These are phyloP conservation scores for Peniophora sp. DNA, from an alignment of 1,284 basidiomycete genomes.

Conservation along the genomic window DNA sequence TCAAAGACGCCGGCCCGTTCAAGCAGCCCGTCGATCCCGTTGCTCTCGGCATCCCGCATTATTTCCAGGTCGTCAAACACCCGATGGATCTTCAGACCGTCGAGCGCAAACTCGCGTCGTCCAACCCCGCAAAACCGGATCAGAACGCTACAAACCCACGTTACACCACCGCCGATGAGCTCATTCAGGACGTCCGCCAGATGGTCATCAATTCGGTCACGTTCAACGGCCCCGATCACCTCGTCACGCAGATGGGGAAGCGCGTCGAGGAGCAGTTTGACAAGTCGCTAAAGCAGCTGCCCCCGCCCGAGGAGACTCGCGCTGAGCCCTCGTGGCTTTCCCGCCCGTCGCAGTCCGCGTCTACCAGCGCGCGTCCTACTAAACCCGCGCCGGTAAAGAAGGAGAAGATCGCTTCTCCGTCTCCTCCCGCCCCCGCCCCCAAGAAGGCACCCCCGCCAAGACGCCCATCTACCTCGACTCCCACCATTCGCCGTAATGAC, in stretches of 20 bases:
- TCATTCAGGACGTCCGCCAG: conserved; percentile 74
- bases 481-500: conserved; percentile 65
- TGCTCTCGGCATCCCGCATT: conserved; percentile 87
- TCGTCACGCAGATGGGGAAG: conserved; percentile 73
- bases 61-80: conserved; percentile 77
- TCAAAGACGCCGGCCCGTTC: conserved; percentile 82
- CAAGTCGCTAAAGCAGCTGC: conserved; percentile 80
- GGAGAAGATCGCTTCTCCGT: conserved; percentile 26
- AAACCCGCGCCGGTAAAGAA: conserved; percentile 39
- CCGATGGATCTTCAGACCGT: conserved; percentile 97
- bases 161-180: conserved; percentile 70
- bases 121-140: conserved; percentile 74
- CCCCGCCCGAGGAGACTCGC: conserved; percentile 69
- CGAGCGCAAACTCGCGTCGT: conserved; percentile 78
- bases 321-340: conserved; percentile 13
- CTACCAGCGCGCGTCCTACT: neutral
- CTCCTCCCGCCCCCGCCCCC: conserved; percentile 20
- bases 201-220: conserved; percentile 86
- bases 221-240: conserved; percentile 92
- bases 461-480: conserved; percentile 69
- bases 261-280: conserved; percentile 83
- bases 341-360: conserved; percentile 10
- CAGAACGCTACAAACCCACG: conserved; percentile 61
- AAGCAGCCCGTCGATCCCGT: conserved; percentile 87
- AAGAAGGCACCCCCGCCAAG: conserved; percentile 49